Evolutionary conservation across 2,329 filamentous ascomycete genomes (phyloP).

Genomic region (Aspergillus sp.): DNA sequence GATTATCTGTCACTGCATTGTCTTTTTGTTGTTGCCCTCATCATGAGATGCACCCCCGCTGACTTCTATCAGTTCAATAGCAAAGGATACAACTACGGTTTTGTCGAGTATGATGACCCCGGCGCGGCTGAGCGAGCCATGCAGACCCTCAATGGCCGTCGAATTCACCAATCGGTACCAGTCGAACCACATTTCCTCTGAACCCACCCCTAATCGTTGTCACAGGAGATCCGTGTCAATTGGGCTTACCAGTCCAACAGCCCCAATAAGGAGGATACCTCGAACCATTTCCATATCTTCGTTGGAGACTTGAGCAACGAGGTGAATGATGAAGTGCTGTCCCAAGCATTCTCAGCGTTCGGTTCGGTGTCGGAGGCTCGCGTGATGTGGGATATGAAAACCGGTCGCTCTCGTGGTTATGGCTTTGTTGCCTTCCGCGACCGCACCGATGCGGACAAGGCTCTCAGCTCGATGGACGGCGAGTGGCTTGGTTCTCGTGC

Average conservation of each 20-base stretch:
- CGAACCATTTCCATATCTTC: slow-evolving; percentile 97
- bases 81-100: slow-evolving; percentile 98
- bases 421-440: slow-evolving; percentile 97
- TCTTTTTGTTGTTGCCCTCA: slow-evolving; percentile 1
- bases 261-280: slow-evolving; percentile 90
- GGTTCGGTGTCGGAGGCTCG: slow-evolving; percentile 93
- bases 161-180: slow-evolving; percentile 84
- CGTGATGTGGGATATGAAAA: slow-evolving; percentile 99
- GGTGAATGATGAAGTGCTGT: slow-evolving; percentile 90
- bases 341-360: slow-evolving; percentile 92
- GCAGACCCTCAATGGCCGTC: slow-evolving; percentile 89
- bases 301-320: slow-evolving; percentile 97
- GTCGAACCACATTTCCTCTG: neutral
- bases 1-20: slow-evolving; percentile 2
- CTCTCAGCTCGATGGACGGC: slow-evolving; percentile 93
- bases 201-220: slow-evolving; percentile 8
- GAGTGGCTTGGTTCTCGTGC: slow-evolving; percentile 98
- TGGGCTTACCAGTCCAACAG: slow-evolving; percentile 99
- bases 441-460: slow-evolving; percentile 86
- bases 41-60: slow-evolving; percentile 6
- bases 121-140: slow-evolving; percentile 93
- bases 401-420: slow-evolving; percentile 90
- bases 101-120: slow-evolving; percentile 97
- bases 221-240: slow-evolving; percentile 93
- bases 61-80: slow-evolving; percentile 47